These are phyloP conservation scores for Aspergillus avenaceus DNA, from an alignment of 495 filamentous ascomycete species.

Conservation along the genomic window DNA sequence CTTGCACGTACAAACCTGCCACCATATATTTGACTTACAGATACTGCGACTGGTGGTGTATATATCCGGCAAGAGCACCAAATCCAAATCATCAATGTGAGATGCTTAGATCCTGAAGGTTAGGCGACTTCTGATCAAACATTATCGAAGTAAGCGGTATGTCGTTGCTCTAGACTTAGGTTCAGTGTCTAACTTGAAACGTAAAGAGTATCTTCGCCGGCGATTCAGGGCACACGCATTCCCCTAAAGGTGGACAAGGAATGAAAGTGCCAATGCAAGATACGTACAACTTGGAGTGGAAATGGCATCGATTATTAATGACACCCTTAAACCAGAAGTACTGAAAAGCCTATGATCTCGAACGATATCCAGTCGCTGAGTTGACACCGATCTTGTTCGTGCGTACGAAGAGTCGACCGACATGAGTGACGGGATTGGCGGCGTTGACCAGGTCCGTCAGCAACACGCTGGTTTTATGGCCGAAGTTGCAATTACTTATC, in stretches of 20 bases:
- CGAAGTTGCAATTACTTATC: too few relatives aligned
- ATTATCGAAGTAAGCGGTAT: not conserved
- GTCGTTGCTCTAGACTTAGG: not conserved
- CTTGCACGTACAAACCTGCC: not conserved
- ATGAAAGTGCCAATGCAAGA: slow-evolving; percentile 52
- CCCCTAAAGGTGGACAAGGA: slow-evolving; percentile 46
- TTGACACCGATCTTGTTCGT: too few relatives aligned
- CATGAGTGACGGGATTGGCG: too few relatives aligned
- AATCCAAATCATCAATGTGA: not conserved
- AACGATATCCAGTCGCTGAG: too few relatives aligned
- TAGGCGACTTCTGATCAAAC: not conserved
- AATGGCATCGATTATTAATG: slow-evolving; percentile 38
- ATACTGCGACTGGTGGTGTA: not conserved
- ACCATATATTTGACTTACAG: not conserved
- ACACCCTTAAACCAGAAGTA: slow-evolving; percentile 16
- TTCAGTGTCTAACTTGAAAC: slow-evolving; percentile 14
- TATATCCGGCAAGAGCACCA: not conserved
- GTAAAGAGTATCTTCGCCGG: slow-evolving; percentile 35
- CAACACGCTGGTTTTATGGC: too few relatives aligned
- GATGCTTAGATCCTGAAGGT: not conserved
- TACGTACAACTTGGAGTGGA: slow-evolving; percentile 50
- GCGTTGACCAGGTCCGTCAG: too few relatives aligned
- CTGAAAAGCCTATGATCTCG: too few relatives aligned
- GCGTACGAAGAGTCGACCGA: too few relatives aligned
- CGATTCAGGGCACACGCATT: slow-evolving; percentile 51